Evolutionary conservation across 2,329 filamentous ascomycete species (phyloP), one percentile per base, ranked within the genome.

Genomic region (Penicillium freii): DNA sequence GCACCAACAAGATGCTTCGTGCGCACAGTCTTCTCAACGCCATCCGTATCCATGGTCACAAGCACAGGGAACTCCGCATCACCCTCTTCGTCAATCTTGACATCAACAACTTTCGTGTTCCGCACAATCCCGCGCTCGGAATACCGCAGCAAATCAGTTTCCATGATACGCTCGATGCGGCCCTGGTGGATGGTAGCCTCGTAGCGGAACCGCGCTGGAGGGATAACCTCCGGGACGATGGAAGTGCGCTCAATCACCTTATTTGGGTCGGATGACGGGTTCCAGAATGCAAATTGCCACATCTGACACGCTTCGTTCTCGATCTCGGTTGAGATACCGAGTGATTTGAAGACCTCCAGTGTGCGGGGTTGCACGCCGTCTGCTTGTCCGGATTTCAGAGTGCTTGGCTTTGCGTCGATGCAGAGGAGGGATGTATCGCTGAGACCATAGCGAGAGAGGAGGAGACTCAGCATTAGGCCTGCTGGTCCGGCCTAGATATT

Each of bases 141-240:
- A 61, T 87, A 84, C 71, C 84, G 84, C 59, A 81, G 76, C 5
- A 90, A 73, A 68, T 90, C 87, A 10, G 77, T 76, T 57, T 90
- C 85, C 64, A 91, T 86, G 43, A 88, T 84, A 17, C 84, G 80
- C 74, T 91, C 88, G 52, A 90, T 89, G 58, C 84, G 74, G 4
- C 88, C 88, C 69, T 90, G 88, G 66, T 90, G 88, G 10, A 90
- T 74, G 2, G 89, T 81, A 1, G 87, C 86, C 44, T 87, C 89
- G 66, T 88, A 88, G 4, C 84, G 85, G 64, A 88, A 90, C 49
- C 87, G 80, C 13, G 87, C 85, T 52, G 88, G 85, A 58, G 89
- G 87, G 5, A 84, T 87, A 1, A 77, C 71, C 45, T 77, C 73
- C 0, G 70, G 69, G 6, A 76, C 70, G 36, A 76, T 67, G 27